These are phyloP conservation scores for Colletotrichum incanum DNA, from an alignment of 2,329 filamentous ascomycete genomes.

Conservation along the genomic window DNA sequence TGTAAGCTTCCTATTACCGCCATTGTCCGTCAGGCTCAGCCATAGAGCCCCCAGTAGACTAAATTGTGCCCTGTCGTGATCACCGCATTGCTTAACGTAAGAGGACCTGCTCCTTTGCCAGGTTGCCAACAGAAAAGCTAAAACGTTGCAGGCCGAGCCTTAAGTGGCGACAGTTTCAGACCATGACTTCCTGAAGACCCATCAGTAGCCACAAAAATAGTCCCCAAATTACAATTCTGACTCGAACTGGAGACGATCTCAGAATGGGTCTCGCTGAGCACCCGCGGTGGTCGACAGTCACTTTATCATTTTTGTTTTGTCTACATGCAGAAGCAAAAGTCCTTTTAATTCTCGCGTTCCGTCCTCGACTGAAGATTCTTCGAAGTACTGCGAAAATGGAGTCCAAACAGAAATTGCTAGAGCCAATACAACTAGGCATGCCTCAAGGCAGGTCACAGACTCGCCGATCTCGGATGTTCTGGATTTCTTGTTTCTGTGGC, in stretches of 20 bases:
- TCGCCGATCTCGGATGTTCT: background rate
- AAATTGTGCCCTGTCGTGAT: slow-evolving; percentile 15
- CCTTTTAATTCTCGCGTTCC: background rate
- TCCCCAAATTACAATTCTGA: background rate
- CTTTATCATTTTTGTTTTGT: background rate
- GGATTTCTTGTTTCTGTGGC: slow-evolving; percentile 2
- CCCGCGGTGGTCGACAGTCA: background rate
- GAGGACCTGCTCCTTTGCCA: slow-evolving; percentile 5
- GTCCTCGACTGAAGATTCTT: too few species aligned
- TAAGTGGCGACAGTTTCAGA: background rate
- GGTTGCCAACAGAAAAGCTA: slow-evolving; percentile 12
- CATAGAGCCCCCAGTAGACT: background rate
- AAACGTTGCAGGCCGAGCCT: slow-evolving; percentile 7
- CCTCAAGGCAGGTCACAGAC: background rate
- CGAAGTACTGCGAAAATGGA: slow-evolving; percentile 18
- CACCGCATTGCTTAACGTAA: slow-evolving; percentile 12
- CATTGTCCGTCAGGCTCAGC: background rate
- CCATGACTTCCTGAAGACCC: background rate
- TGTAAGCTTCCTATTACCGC: background rate
- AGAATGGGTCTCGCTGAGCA: background rate
- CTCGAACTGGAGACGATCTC: background rate
- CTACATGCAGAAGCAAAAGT: background rate
- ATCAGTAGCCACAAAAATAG: background rate
- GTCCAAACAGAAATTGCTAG: slow-evolving; percentile 14
- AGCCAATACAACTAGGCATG: background rate